Evolutionary conservation across 768 basidiomycete genomes (phyloP).

Genomic region (Pisolithus microcarpus): DNA sequence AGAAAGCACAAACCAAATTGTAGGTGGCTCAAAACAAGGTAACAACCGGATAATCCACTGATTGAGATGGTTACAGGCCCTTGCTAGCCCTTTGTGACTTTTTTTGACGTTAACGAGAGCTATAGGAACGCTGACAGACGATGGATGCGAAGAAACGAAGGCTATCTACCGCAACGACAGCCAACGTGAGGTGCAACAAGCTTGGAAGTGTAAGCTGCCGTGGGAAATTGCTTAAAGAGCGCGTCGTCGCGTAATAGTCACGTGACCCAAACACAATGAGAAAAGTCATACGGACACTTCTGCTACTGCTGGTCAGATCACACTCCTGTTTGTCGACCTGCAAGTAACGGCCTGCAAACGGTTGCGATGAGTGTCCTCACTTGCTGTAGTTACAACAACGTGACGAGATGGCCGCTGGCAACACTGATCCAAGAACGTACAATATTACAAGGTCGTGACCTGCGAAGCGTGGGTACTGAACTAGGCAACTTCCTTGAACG

Average conservation of each 20-base stretch:
- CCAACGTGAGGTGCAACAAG: slow-evolving; percentile 23
- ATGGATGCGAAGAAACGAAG: slow-evolving; percentile 7
- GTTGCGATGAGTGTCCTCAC: too few species aligned
- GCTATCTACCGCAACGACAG: slow-evolving; percentile 16
- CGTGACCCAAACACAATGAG: slow-evolving; percentile 23
- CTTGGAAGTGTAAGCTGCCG: slow-evolving; percentile 18
- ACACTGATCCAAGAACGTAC: too few species aligned
- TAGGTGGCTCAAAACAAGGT: slow-evolving; percentile 18
- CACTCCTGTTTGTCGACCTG: too few species aligned
- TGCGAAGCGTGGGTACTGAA: too few species aligned
- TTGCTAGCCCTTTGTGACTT: slow-evolving; percentile 2
- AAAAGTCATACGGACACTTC: too few species aligned
- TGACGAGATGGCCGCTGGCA: too few species aligned
- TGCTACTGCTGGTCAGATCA: too few species aligned
- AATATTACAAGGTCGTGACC: too few species aligned
- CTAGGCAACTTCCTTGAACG: too few species aligned
- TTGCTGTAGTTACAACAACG: too few species aligned
- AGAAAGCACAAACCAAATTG: slow-evolving; percentile 8
- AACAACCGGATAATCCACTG: slow-evolving; percentile 7
- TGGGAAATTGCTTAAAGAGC: slow-evolving; percentile 31
- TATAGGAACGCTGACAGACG: slow-evolving; percentile 5
- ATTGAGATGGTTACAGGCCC: slow-evolving; percentile 9
- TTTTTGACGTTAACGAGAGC: slow-evolving; percentile 8
- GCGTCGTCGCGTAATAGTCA: slow-evolving; percentile 34
- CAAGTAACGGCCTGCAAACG: too few species aligned